Base-by-base conservation (phyloP, 1,284 basidiomycete species). In the Volvariella surrecta region DNA sequence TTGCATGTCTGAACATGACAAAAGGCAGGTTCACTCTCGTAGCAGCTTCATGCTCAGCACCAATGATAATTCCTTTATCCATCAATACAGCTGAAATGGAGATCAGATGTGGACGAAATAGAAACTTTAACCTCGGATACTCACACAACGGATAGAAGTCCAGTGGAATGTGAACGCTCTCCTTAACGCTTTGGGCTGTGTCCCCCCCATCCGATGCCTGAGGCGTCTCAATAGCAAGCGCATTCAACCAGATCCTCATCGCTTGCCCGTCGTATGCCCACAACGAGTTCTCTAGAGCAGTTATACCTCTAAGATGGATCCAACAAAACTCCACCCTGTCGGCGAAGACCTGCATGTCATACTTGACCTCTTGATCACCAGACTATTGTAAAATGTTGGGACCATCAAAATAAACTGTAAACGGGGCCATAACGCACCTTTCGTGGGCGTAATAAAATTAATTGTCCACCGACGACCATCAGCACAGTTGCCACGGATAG, bases 21-120 rank as follows among this genome's bases (percentile, higher is more conserved):
- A 97, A 98, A 9, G 93, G 80, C 3, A 99, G 67, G 43, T 85
- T 88, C 15, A 75, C 68, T 32, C 89, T 76, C 17, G 85, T 71
- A 2, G 81, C 84, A 1, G 81, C 77, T 59, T 96, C 92, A 44
- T 94, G 81, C 54, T 98, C 93, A 31, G 89, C 89, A 6, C 95
- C 96, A 45, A 99, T 93, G 49, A 99, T 90, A 52, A 99, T 96
- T 0, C 94, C 96, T 59, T 97, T 98, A 60, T 98, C 93, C 88
- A 99, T 95, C 16, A 99, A 73, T 3, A 96, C 91, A 47, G 93
- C 92, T 95, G 50, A 11, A 11, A 11, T 11, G 6, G 24, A 32
- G 18, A 20, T 18, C 20, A n/a, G 7, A 9, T 15, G 4, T 39
- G 6, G 16, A 28, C n/a, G 30, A 19, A 35, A 8, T n/a, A 35